Conservation (phyloP, 257 asterid genomes). For the Solanum acaule region DNA sequence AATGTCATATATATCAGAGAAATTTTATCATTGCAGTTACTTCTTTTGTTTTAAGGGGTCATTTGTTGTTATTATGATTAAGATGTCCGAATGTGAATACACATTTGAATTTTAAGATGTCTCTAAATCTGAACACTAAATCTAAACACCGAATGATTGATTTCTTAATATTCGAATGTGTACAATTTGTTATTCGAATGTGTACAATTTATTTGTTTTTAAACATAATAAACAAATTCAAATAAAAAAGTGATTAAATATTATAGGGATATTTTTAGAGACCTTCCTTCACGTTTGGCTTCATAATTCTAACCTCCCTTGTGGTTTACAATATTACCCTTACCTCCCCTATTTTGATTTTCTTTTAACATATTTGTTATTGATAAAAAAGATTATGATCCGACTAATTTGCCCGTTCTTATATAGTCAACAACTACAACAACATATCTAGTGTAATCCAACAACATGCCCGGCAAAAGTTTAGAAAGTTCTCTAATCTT, state of each 20-base stretch:
- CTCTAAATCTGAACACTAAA: background rate
- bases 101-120: background rate
- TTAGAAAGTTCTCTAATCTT: background rate
- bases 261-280: background rate
- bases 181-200: background rate
- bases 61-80: background rate
- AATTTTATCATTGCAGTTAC: background rate
- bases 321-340: background rate
- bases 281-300: background rate
- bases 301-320: background rate
- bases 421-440: background rate
- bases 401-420: background rate
- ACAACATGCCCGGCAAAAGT: background rate
- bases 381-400: background rate
- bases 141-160: background rate
- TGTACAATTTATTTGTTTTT: background rate
- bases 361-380: background rate
- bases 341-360: background rate
- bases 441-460: background rate
- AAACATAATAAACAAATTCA: background rate
- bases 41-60: background rate
- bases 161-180: too few species aligned
- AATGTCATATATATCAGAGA: background rate
- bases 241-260: background rate
- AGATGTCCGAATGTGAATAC: background rate